These are phyloP conservation scores for Claviceps pazoutovae DNA, from an alignment of 2,329 filamentous ascomycete species.

Conservation along the genomic window DNA sequence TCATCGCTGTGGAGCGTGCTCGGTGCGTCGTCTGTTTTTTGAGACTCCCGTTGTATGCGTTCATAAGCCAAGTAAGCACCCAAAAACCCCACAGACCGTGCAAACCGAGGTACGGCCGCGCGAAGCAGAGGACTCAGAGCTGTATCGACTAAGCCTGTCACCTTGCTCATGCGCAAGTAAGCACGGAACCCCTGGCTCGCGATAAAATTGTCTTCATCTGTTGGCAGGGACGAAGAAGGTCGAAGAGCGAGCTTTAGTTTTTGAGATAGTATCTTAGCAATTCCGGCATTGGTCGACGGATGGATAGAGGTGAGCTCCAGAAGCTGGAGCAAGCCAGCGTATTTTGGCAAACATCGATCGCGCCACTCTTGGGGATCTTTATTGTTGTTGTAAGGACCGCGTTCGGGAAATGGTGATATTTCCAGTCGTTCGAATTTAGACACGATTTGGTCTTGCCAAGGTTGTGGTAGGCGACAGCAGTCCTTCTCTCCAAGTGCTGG, in stretches of 20 bases:
- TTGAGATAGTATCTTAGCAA: constrained; percentile 49
- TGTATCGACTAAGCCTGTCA: constrained; percentile 42
- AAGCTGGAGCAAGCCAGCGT: constrained; percentile 52
- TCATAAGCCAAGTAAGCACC: constrained; percentile 47
- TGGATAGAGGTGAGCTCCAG: constrained; percentile 48
- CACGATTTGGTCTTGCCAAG: constrained; percentile 61
- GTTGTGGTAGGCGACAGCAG: constrained; percentile 43
- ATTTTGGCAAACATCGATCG: constrained; percentile 50
- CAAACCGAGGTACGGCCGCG: constrained; percentile 51
- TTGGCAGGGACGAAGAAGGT: constrained; percentile 43
- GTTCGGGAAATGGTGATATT: constrained; percentile 49
- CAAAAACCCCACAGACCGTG: constrained; percentile 51
- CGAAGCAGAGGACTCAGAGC: constrained; percentile 52
- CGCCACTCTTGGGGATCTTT: constrained; percentile 49
- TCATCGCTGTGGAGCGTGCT: constrained; percentile 27
- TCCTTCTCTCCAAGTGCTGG: constrained; percentile 38
- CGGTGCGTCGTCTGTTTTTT: constrained; percentile 9
- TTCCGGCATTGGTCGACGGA: constrained; percentile 50
- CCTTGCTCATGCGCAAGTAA: constrained; percentile 52
- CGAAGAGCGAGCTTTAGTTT: constrained; percentile 53
- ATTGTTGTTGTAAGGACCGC: constrained; percentile 46
- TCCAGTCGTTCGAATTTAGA: constrained; percentile 54
- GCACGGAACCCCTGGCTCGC: constrained; percentile 61
- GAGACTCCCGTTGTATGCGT: constrained; percentile 14
- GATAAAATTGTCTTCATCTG: constrained; percentile 57